phyloP scores from a whole-genome alignment of 176 grass and related monocot genomes.

The Musa acuminata region DNA sequence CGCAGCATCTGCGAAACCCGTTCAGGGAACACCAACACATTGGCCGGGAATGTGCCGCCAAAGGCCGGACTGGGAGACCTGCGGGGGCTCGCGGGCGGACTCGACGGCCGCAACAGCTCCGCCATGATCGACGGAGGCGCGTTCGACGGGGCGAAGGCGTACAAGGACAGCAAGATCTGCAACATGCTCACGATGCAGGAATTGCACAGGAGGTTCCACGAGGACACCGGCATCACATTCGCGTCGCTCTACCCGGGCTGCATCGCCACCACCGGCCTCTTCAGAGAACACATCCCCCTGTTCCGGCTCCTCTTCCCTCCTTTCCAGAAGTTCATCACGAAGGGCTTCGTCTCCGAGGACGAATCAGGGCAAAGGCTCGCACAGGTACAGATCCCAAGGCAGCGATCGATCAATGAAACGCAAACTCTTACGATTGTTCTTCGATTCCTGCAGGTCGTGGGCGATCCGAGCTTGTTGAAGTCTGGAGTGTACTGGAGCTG shows the following conservation, averaged over 20 bases:
- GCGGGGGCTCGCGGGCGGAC: constrained; percentile 37
- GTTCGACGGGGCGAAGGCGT: constrained; percentile 91
- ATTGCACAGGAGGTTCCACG: constrained; percentile 71
- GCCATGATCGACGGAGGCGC: constrained; percentile 77
- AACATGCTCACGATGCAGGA: constrained; percentile 98
- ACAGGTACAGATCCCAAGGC: constrained; percentile 19
- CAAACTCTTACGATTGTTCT: neutral
- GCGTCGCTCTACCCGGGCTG: constrained; percentile 71
- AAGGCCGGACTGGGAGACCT: constrained; percentile 77
- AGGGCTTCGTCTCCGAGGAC: constrained; percentile 68
- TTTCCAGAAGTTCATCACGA: constrained; percentile 77
- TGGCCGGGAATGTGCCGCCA: constrained; percentile 77
- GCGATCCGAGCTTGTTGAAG: constrained; percentile 78
- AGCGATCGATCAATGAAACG: too few species aligned
- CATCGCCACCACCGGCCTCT: constrained; percentile 78
- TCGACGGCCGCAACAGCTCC: constrained; percentile 36
- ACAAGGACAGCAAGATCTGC: constrained; percentile 99
- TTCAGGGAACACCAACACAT: constrained; percentile 64
- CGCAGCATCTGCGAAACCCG: too few species aligned
- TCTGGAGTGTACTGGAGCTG: constrained; percentile 98
- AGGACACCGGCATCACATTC: constrained; percentile 84
- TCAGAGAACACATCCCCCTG: constrained; percentile 72
- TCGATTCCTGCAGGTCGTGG: constrained; percentile 35
- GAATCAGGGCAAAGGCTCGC: constrained; percentile 82
- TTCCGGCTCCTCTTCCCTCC: constrained; percentile 72